phyloP scores from a whole-genome alignment of 2,329 filamentous ascomycete species.

The Calonectria pauciramosa region DNA sequence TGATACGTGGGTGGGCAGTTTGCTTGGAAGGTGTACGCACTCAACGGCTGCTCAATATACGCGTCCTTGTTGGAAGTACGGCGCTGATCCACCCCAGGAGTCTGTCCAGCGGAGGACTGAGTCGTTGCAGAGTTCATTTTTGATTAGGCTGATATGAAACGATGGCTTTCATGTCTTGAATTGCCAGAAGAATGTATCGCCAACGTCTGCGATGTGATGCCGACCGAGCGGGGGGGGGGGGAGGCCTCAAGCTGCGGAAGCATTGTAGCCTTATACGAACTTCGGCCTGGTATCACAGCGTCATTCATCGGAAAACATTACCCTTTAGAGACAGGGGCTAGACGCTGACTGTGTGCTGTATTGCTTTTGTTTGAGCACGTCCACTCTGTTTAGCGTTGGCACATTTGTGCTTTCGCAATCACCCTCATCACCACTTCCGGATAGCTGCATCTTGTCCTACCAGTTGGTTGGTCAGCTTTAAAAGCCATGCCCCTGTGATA shows the following conservation, averaged over 20 bases:
- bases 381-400: neutral
- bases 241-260: neutral
- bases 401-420: neutral
- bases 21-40: neutral
- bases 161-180: neutral
- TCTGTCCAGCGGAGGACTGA: neutral
- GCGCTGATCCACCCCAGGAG: neutral
- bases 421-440: neutral
- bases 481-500: neutral
- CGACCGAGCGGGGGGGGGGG: neutral
- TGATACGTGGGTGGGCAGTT: neutral
- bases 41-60: constrained; percentile 14
- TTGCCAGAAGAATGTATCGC: neutral
- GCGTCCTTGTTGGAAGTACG: constrained; percentile 9
- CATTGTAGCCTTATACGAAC: neutral
- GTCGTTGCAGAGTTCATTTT: neutral
- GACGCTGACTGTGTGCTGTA: neutral
- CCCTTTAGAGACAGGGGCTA: neutral
- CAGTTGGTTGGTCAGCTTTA: neutral
- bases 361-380: neutral
- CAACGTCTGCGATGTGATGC: neutral
- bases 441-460: neutral
- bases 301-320: too few relatives aligned
- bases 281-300: neutral
- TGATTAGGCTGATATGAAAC: neutral